These are phyloP conservation scores for Anisodus tanguticus DNA, from an alignment of 257 asterid species.

Conservation along the genomic window DNA sequence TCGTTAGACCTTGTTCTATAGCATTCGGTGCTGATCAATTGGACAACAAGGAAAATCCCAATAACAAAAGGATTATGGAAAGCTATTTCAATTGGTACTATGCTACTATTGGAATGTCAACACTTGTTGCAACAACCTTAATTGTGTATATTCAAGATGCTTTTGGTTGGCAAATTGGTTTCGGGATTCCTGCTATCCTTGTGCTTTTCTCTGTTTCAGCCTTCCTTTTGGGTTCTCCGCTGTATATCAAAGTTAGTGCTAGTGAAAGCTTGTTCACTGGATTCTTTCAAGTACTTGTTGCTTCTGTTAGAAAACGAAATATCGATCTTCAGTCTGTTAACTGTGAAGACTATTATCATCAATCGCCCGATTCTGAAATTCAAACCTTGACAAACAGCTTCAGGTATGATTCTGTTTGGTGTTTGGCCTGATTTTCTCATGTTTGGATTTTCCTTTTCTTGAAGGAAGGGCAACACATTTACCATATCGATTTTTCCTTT, in stretches of 20 bases:
- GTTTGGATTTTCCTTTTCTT: no score
- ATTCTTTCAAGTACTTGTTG: slow-evolving; percentile 36
- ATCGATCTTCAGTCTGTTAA: not conserved
- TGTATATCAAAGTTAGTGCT: slow-evolving; percentile 31
- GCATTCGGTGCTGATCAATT: slow-evolving; percentile 30
- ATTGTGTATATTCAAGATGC: slow-evolving; percentile 39
- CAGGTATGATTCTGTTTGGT: slow-evolving; percentile 8
- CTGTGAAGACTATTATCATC: not conserved
- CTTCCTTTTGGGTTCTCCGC: slow-evolving; percentile 30
- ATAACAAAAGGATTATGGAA: slow-evolving; percentile 26
- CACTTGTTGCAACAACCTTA: slow-evolving; percentile 28
- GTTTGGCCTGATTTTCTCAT: no score
- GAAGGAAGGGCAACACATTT: no score
- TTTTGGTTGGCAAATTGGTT: slow-evolving; percentile 40
- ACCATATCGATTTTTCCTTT: no score
- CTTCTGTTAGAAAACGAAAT: slow-evolving; percentile 36
- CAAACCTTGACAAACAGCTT: slow-evolving; percentile 25
- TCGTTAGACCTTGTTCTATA: slow-evolving; percentile 39
- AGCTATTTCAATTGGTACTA: slow-evolving; percentile 33
- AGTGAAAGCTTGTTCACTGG: slow-evolving; percentile 36
- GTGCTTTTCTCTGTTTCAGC: slow-evolving; percentile 35
- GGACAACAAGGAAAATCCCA: slow-evolving; percentile 24
- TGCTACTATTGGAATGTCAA: slow-evolving; percentile 33
- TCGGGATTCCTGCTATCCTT: slow-evolving; percentile 32
- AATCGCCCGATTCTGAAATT: not conserved